These are phyloP conservation scores for Irpex rosettiformis DNA, from an alignment of 1,284 basidiomycete species.

Conservation along the genomic window DNA sequence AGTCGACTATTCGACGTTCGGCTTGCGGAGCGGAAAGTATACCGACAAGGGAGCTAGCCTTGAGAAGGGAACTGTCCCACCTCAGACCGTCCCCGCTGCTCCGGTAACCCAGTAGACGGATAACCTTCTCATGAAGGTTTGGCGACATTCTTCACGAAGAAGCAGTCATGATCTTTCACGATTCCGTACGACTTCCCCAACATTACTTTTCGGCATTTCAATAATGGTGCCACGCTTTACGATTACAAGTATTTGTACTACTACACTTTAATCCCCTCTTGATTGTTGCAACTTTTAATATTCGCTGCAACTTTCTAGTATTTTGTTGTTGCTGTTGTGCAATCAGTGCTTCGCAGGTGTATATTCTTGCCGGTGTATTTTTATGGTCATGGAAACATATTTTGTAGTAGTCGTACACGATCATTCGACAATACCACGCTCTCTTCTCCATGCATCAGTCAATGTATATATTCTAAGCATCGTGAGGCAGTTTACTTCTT, in stretches of 20 bases:
- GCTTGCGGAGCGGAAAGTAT: constrained; percentile 26
- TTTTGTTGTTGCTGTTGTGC: not conserved
- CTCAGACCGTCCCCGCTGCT: not conserved
- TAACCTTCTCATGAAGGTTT: not conserved
- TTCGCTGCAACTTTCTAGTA: not conserved
- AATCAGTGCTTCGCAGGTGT: not conserved
- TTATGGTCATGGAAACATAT: not conserved
- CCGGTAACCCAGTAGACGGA: constrained; percentile 4
- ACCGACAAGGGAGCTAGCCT: constrained; percentile 18
- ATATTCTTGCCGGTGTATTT: not conserved
- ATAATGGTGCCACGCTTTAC: not conserved
- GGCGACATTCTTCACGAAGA: not conserved
- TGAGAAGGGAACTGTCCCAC: not conserved
- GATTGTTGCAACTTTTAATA: not conserved
- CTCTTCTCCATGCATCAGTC: not conserved
- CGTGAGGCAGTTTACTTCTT: constrained; percentile 31
- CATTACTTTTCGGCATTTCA: not conserved
- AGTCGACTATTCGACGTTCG: constrained; percentile 25
- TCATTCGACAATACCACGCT: not conserved
- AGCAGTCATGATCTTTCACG: constrained; percentile 1
- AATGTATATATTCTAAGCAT: not conserved
- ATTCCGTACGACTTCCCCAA: constrained; percentile 3
- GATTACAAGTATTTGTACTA: not conserved
- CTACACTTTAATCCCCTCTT: not conserved
- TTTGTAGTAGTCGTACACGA: not conserved